Conservation (phyloP, 2,329 filamentous ascomycete species). For the Emergomyces pasteurianus region DNA sequence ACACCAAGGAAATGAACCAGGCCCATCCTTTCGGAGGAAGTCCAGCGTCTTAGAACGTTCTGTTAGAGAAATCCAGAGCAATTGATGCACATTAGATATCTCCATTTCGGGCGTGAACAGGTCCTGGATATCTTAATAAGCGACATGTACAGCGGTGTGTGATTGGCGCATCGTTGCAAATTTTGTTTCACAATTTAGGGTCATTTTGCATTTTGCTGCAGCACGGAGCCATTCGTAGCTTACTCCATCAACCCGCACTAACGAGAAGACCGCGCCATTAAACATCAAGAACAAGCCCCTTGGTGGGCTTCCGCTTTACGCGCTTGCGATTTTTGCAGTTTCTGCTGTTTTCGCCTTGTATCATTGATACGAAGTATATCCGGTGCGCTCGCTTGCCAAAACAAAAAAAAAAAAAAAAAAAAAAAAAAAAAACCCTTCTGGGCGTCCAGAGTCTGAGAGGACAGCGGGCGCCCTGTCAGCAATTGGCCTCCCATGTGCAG, state of each 20-base stretch:
- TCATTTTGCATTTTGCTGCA: slow-evolving; percentile 1
- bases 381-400: too few relatives aligned
- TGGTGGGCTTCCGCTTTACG: neutral
- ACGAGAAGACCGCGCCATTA: neutral
- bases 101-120: neutral
- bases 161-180: neutral
- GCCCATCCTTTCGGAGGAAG: neutral
- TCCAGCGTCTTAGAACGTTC: neutral
- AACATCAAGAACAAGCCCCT: too few relatives aligned
- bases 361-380: neutral
- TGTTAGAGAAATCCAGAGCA: neutral
- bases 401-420: neutral
- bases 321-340: neutral
- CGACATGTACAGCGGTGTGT: neutral
- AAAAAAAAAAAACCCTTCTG: neutral
- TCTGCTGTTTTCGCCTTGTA: neutral
- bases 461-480: neutral
- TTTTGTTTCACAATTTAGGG: slow-evolving; percentile 2
- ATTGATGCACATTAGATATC: neutral
- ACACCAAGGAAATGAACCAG: neutral
- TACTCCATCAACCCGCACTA: too few relatives aligned
- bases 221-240: too few relatives aligned
- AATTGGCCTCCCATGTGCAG: neutral
- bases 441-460: neutral
- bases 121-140: slow-evolving; percentile 1